Evolutionary conservation across 2,329 filamentous ascomycete species (phyloP), one percentile per base, ranked within the genome.

Genomic region (Colletotrichum tanaceti): DNA sequence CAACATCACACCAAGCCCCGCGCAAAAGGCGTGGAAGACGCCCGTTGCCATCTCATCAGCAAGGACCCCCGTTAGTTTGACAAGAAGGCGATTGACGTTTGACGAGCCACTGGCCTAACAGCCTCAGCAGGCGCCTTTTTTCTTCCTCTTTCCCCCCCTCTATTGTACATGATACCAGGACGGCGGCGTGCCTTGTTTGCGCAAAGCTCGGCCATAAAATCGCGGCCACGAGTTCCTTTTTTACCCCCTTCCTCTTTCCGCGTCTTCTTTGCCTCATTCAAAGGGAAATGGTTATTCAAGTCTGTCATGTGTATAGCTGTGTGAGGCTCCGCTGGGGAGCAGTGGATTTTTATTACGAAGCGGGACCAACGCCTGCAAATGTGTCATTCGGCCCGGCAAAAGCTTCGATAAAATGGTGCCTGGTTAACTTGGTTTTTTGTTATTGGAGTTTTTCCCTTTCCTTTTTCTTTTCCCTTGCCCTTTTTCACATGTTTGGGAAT

Each of bases 1-100:
- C 77, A 98, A 98, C 80, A 95, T 98, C 78, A 97, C 96, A 7
- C 96, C 96, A 0, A 97, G 93, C 76, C 96, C 96, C 22, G 96
- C 93, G 32, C 96, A 98, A 81, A 93, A 90, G 73, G 87, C 90
- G 11, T 98, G 94, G 92, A 93, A 91, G 78, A 97, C 94, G 0
- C 94, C 93, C 13, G 79, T 89, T 13, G 85, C 88, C 35, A 83
- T 85, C 38, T 77, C 81, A 20, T 74, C 79, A 11, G 77, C 81
- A 61, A 85, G 84, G 74, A 89, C 87, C 50, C 88, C 88, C 10
- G 77, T 87, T 65, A 93, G 89, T 73, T 88, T 91, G 54, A 87
- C 92, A n/a, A 84, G 93, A 74, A 88, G 92, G 76, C 86, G 90
- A 71, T 84, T 97, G 68, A 97, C 94, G 63, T 97, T 97, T 79